Evolutionary conservation across 306 rosid species (phyloP).

Genomic region (Vigna angularis): DNA sequence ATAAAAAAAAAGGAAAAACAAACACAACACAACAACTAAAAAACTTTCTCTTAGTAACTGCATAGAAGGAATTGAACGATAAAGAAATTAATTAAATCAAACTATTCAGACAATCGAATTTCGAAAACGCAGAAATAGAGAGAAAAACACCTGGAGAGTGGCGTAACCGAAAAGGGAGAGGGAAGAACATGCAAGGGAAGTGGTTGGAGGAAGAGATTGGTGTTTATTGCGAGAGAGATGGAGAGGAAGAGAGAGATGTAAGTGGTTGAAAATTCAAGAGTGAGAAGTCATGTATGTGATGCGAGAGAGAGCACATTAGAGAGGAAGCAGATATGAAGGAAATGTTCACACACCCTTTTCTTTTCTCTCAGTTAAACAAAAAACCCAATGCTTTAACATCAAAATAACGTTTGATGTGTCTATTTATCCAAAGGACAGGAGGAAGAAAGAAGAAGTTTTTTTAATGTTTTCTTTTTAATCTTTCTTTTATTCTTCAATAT

Average conservation of each 20-base stretch:
- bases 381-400: too few relatives aligned
- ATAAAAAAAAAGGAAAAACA: too few relatives aligned
- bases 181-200: not conserved
- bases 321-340: constrained; percentile 49
- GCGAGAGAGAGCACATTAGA: constrained; percentile 12
- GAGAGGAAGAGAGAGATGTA: constrained; percentile 26
- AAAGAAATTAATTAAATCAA: not conserved
- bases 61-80: constrained; percentile 32
- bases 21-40: too few relatives aligned
- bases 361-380: too few relatives aligned
- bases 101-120: not conserved
- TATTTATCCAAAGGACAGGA: too few relatives aligned
- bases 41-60: constrained; percentile 41
- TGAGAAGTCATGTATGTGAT: constrained; percentile 50
- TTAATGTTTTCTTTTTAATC: too few relatives aligned
- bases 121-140: not conserved
- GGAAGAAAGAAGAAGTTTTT: too few relatives aligned
- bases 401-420: too few relatives aligned
- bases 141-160: constrained; percentile 25
- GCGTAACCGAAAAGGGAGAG: not conserved
- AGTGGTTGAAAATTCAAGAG: constrained; percentile 43
- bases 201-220: constrained; percentile 34
- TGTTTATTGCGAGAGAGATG: constrained; percentile 36
- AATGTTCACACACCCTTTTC: not conserved
- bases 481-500: too few relatives aligned